These are phyloP conservation scores for Clarireedia sp. DNA, from an alignment of 2,329 filamentous ascomycete species.

Conservation along the genomic window DNA sequence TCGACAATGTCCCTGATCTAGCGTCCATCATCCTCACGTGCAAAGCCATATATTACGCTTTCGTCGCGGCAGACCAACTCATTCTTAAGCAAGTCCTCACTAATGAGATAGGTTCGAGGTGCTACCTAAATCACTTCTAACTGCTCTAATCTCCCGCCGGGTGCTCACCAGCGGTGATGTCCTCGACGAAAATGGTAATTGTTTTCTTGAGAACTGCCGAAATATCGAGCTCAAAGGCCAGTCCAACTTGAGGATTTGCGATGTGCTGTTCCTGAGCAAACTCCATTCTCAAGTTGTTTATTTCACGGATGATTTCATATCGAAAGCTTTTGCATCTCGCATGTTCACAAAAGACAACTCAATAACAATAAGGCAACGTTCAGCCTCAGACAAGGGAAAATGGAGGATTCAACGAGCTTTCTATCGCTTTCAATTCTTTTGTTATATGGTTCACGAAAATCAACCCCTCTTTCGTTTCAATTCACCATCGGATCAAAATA, in stretches of 20 bases:
- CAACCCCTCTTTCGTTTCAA: background rate
- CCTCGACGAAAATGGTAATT: background rate
- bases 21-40: background rate
- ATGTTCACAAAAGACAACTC: background rate
- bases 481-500: background rate
- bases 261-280: conserved; percentile 1
- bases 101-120: conserved; percentile 8
- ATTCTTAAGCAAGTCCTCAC: conserved; percentile 4
- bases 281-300: conserved; percentile 5
- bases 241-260: background rate
- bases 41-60: conserved; percentile 2
- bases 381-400: background rate
- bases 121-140: conserved; percentile 8
- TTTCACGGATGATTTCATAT: conserved; percentile 2
- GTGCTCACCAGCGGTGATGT: background rate
- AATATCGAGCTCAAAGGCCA: background rate
- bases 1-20: background rate
- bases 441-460: conserved; percentile 1
- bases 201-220: background rate
- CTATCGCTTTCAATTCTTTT: conserved; percentile 12
- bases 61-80: conserved; percentile 1
- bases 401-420: conserved; percentile 9
- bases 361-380: background rate
- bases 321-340: background rate
- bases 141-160: background rate